phyloP scores from a whole-genome alignment of 2,329 filamentous ascomycete species.

The Nothomitra cinnamomea region DNA sequence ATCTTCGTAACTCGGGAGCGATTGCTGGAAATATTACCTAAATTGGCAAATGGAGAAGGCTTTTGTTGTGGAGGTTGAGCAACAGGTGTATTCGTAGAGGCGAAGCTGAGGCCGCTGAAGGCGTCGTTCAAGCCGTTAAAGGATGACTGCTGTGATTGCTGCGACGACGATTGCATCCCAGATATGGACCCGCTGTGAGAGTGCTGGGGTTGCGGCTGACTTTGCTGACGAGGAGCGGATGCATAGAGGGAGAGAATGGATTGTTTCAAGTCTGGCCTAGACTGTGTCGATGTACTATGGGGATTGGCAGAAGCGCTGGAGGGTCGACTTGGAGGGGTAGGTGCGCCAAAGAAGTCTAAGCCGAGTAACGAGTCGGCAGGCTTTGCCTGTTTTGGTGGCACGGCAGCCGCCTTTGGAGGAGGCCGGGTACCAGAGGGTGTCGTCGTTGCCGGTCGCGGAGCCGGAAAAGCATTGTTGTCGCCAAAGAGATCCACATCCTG shows the following conservation, averaged over 20 bases:
- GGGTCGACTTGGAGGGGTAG: constrained; percentile 54
- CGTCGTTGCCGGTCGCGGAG: constrained; percentile 55
- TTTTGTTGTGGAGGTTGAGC: constrained; percentile 34
- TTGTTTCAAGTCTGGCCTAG: constrained; percentile 86
- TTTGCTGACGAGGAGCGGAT: constrained; percentile 58
- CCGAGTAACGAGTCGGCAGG: constrained; percentile 74
- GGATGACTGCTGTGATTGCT: constrained; percentile 28
- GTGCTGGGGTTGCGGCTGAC: constrained; percentile 48
- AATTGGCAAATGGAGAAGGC: constrained; percentile 45
- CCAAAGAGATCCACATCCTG: constrained; percentile 67
- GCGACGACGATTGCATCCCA: constrained; percentile 23
- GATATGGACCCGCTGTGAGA: constrained; percentile 16
- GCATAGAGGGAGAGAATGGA: constrained; percentile 94
- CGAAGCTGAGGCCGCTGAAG: constrained; percentile 54
- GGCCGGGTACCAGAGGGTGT: constrained; percentile 43
- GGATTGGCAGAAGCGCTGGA: constrained; percentile 58
- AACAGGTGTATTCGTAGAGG: constrained; percentile 25
- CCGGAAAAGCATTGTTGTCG: constrained; percentile 45
- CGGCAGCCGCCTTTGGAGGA: constrained; percentile 33
- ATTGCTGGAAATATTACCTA: constrained; percentile 35
- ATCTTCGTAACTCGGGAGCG: constrained; percentile 28
- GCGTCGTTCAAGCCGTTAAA: constrained; percentile 63
- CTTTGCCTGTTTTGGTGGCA: constrained; percentile 50
- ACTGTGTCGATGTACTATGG: constrained; percentile 34
- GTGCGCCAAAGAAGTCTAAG: constrained; percentile 74